Percentiles rank a stretch among this genome's conserved stretches.
These are phyloP conservation scores for Aspergillus saccharolyticus DNA, from an alignment of 495 filamentous ascomycete genomes.

Conservation along the genomic window DNA sequence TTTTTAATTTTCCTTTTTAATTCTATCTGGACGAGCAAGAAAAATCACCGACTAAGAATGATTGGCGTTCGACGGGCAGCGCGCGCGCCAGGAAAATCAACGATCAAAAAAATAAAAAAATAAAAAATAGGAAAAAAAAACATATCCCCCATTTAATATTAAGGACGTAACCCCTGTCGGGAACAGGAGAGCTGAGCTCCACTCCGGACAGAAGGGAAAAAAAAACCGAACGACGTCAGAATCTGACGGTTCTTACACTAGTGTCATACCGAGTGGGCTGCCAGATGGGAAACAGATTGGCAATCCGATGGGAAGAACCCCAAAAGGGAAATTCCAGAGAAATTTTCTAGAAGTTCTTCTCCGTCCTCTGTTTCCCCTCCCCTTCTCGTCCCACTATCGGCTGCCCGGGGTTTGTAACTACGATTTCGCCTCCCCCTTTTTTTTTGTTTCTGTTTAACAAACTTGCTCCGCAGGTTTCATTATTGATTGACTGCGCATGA, in stretches of 20 bases:
- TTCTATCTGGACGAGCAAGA: conserved; percentile 1
- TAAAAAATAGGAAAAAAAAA: conserved; percentile 11
- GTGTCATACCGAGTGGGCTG: conserved; percentile 13
- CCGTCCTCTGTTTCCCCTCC: not conserved
- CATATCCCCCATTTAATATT: conserved; percentile 4
- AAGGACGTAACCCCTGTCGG: conserved; percentile 27
- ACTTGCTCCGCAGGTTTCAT: conserved; percentile 13
- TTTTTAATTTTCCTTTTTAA: not conserved
- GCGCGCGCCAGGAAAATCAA: conserved; percentile 3
- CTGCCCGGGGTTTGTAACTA: conserved; percentile 17
- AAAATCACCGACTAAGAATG: conserved; percentile 10
- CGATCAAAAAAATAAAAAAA: conserved; percentile 8
- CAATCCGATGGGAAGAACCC: conserved; percentile 1
- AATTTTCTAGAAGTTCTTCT: conserved; percentile 43
- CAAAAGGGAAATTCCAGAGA: conserved; percentile 37
- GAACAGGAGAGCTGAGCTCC: conserved; percentile 35
- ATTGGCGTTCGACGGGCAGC: conserved; percentile 5
- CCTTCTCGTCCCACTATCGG: conserved; percentile 14
- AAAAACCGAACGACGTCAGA: conserved; percentile 22
- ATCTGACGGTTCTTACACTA: conserved; percentile 16
- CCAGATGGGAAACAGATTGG: conserved; percentile 8
- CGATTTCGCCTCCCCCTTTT: conserved; percentile 19
- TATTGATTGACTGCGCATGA: conserved; percentile 7
- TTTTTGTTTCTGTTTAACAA: no score
- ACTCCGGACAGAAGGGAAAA: conserved; percentile 19